phyloP scores from a whole-genome alignment of 2,329 filamentous ascomycete genomes.

The Geoglossum cookeanum region DNA sequence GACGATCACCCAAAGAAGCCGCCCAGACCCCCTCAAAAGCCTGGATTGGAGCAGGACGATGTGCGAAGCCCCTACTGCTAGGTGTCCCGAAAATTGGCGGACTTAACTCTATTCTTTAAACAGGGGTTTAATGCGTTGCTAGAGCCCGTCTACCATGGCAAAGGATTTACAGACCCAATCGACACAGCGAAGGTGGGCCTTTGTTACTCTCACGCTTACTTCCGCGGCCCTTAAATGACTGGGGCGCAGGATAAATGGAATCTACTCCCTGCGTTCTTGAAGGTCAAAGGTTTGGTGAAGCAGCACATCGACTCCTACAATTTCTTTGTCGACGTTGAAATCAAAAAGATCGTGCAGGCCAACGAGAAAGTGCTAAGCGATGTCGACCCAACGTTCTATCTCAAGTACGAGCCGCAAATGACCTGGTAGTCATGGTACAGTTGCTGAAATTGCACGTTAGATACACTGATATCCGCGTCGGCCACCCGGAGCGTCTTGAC shows the following conservation, averaged over 20 bases:
- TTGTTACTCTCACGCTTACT: neutral
- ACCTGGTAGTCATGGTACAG: neutral
- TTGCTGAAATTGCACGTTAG: slow-evolving; percentile 8
- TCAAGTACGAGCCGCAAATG: slow-evolving; percentile 34
- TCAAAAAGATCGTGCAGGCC: slow-evolving; percentile 89
- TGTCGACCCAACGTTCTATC: slow-evolving; percentile 79
- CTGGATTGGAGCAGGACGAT: slow-evolving; percentile 1
- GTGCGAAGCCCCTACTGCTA: neutral
- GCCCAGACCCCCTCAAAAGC: neutral
- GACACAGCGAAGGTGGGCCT: slow-evolving; percentile 33
- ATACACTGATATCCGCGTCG: slow-evolving; percentile 78
- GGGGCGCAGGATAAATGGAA: slow-evolving; percentile 71
- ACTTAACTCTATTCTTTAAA: neutral
- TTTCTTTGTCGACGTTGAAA: slow-evolving; percentile 89
- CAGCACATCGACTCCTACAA: slow-evolving; percentile 99
- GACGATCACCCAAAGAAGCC: neutral
- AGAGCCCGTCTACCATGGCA: slow-evolving; percentile 51
- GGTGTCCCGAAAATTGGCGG: neutral
- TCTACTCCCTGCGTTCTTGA: slow-evolving; percentile 86
- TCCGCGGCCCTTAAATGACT: neutral
- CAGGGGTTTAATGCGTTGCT: slow-evolving; percentile 42
- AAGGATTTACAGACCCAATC: slow-evolving; percentile 48
- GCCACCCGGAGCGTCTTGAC: slow-evolving; percentile 60
- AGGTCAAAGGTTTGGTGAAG: slow-evolving; percentile 91
- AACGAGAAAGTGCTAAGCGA: slow-evolving; percentile 82